A percentile compares a stretch with the other conserved stretches of the same genome.
Evolutionary conservation across 305 asterid genomes (phyloP).

Genomic region (Ruellia speciosa): DNA sequence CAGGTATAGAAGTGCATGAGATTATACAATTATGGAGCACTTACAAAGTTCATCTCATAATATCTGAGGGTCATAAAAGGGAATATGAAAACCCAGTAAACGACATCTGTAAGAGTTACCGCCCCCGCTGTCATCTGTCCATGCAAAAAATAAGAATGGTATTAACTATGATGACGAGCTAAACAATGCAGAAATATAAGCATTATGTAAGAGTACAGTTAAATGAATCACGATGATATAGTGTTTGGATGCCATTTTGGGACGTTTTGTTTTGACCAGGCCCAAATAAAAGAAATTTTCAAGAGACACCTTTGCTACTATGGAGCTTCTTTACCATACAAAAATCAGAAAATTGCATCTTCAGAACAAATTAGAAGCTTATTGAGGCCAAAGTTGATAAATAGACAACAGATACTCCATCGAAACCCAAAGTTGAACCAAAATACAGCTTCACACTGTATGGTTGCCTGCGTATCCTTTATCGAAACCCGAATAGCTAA

Average conservation of each 20-base stretch:
- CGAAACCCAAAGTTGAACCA: no score
- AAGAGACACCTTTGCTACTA: neutral
- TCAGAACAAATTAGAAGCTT: neutral
- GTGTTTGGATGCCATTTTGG: no score
- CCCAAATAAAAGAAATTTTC: neutral
- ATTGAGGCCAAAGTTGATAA: neutral
- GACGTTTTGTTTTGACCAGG: no score
- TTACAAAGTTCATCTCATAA: conserved; percentile 71
- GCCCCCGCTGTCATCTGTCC: conserved; percentile 89
- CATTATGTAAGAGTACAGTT: neutral
- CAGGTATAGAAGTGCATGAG: conserved; percentile 1
- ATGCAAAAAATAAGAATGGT: conserved; percentile 15
- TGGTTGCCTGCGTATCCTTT: no score
- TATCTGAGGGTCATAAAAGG: conserved; percentile 70
- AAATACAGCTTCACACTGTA: no score
- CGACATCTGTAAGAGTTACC: conserved; percentile 62
- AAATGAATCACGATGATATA: no score
- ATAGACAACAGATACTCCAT: no score
- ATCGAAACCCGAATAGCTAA: no score
- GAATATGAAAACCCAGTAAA: conserved; percentile 75
- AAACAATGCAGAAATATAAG: neutral
- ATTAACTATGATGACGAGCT: neutral
- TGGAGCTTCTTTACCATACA: neutral
- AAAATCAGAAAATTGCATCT: neutral
- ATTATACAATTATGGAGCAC: conserved; percentile 28